Evolutionary conservation across 2,329 filamentous ascomycete species (phyloP), one percentile per base, ranked within the genome.

Genomic region (Diaporthe citrichinensis): DNA sequence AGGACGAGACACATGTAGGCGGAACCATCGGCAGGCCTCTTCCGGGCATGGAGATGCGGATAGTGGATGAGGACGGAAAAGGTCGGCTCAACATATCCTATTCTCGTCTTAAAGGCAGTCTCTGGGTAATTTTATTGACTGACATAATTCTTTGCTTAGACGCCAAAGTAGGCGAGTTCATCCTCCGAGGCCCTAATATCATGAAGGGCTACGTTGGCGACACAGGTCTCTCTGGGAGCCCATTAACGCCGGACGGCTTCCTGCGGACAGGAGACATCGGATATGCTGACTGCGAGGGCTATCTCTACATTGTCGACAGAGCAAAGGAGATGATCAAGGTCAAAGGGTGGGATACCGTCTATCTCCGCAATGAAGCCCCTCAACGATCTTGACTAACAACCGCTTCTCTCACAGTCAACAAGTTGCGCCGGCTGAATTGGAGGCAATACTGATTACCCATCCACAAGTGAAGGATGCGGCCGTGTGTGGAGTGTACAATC

Each of bases 241-340:
- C 59, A 5, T 58, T 67, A 28, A 76, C 74, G 4, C 1, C 55
- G 5, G 74, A 74, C 25, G 71, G 71, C 1, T 76, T 76, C 23
- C 34, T 76, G 34, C 34, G 53, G 31, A 76, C 74, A 4, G 74
- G 74, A 3, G 74, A 76, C 25, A 76, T 76, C 36, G 74, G 74
- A 31, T 62, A 76, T 44, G 74, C 69, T 53, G 71, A 76, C 25
- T 39, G 62, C 12, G 12, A 65, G 3, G 74, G 74, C 1, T 76
- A 74, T 25, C 74, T 76, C 1, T 76, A 69, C 49, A 73, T 76
- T 20, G 65, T 76, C 28, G 74, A 71, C 55, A 41, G 74, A 23
- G 74, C 71, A 23, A 76, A 76, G 25, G 74, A 76, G 36, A 76
- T 76, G 71, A 76, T 76, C 62, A 76, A 76, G 28, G 74, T 76